Percentiles rank a stretch among this genome's conserved stretches.
Conservation (phyloP, 2,329 filamentous ascomycete genomes). For the Cladosporium sp. region DNA sequence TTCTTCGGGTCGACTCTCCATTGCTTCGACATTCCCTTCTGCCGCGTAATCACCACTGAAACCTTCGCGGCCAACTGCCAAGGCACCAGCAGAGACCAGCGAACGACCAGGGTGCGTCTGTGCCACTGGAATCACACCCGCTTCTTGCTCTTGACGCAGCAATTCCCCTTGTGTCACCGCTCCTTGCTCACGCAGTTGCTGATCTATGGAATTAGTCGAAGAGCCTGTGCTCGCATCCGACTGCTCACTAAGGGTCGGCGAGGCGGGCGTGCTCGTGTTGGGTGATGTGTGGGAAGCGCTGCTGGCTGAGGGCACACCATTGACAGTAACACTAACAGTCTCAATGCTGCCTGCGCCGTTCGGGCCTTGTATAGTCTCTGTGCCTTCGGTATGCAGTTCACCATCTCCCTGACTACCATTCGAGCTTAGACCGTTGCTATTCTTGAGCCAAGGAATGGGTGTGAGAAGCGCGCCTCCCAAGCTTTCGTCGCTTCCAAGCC, state of each 20-base stretch:
- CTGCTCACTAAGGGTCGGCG: conserved; percentile 34
- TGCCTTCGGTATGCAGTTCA: conserved; percentile 70
- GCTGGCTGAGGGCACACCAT: conserved; percentile 50
- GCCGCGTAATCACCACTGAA: conserved; percentile 30
- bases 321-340: conserved; percentile 75
- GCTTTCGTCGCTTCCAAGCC: conserved; percentile 79
- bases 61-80: conserved; percentile 27
- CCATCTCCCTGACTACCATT: conserved; percentile 35
- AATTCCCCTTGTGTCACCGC: conserved; percentile 82
- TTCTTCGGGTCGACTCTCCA: conserved; percentile 52
- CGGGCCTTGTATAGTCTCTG: conserved; percentile 77
- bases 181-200: conserved; percentile 40
- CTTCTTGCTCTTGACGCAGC: conserved; percentile 80
- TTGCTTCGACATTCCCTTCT: conserved; percentile 33
- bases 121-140: conserved; percentile 71
- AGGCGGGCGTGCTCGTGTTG: conserved; percentile 28
- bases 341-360: conserved; percentile 78
- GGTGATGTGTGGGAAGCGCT: conserved; percentile 25
- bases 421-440: conserved; percentile 22
- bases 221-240: conserved; percentile 39
- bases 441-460: conserved; percentile 82
- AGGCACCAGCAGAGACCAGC: conserved; percentile 22
- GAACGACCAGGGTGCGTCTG: conserved; percentile 46
- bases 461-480: conserved; percentile 88
- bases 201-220: conserved; percentile 36